These are phyloP conservation scores for Acer campestre DNA, from an alignment of 345 rosid species.

Conservation along the genomic window DNA sequence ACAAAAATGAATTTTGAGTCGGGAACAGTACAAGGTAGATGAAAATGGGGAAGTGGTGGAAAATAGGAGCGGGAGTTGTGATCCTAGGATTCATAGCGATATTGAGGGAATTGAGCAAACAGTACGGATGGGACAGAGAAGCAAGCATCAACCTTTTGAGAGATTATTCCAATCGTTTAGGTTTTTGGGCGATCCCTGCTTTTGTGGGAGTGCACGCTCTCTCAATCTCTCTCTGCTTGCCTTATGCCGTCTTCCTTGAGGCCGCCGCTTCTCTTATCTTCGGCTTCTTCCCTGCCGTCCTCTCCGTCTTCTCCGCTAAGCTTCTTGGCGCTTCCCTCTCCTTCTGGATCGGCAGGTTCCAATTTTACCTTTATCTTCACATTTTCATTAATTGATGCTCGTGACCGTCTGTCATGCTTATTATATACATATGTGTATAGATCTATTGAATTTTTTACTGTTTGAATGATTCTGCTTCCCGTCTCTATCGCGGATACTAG, in stretches of 20 bases:
- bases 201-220: constrained; percentile 81
- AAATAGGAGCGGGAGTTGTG: constrained; percentile 39
- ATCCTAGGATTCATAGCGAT: constrained; percentile 19
- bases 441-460: background rate
- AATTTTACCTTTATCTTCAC: background rate
- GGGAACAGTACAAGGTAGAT: too few species aligned
- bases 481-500: background rate
- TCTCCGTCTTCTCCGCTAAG: constrained; percentile 80
- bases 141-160: constrained; percentile 42
- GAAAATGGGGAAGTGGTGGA: constrained; percentile 49
- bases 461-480: background rate
- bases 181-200: constrained; percentile 87
- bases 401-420: too few species aligned
- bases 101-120: constrained; percentile 42
- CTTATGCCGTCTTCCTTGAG: constrained; percentile 87
- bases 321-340: constrained; percentile 88
- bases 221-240: constrained; percentile 75
- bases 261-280: constrained; percentile 85
- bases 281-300: constrained; percentile 80
- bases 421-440: too few species aligned
- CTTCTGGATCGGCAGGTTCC: constrained; percentile 88
- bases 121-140: constrained; percentile 62
- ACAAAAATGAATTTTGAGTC: too few species aligned
- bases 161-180: constrained; percentile 67
- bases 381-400: background rate